Base-by-base conservation (phyloP, 2,329 filamentous ascomycete species). In the Pseudogymnoascus sp. region DNA sequence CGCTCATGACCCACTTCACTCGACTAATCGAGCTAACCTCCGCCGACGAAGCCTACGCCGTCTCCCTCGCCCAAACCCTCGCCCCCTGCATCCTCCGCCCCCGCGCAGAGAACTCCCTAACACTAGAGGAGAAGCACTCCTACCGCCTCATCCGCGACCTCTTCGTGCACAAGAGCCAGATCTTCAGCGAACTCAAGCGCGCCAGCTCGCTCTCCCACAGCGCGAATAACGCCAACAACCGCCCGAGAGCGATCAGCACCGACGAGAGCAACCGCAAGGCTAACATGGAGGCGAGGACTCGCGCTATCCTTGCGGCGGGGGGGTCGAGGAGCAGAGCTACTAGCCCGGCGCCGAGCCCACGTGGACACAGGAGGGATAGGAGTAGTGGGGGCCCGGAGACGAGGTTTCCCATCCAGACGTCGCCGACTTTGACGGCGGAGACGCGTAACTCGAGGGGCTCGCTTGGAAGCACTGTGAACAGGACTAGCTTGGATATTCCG, bases 1-100 rank as follows among this genome's bases (percentile, higher is more conserved):
- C 95, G 43, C 90, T 96, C 74, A 96, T 96, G 83, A 98, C 96
- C 69, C 95, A 99, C 78, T 98, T 99, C 75, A 97, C 93, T 41
- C 90, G 95, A 66, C 81, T 99, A 66, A 96, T 99, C 73, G 95
- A 99, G 75, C 83, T 99, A 67, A 99, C 95, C 1, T 98, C 93
- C 13, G 95, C 95, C 34, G 93, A 96, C 70, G 95, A 99, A 74
- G 79, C 86, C 48, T 99, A 96, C 73, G 79, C 96, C 64, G 75
- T 87, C 11, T 80, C 87, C 39, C 84, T 99, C 41, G 90, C 92
- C 2, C 86, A 86, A 25, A 79, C 81, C 5, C 81, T 99, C 51
- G 90, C 92, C 0, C 90, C 92, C 4, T 97, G 92, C 75, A 86
- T 99, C 68, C 83, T 99, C 54, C 88, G 95, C 25, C 95, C 95